These are phyloP conservation scores for Lepidium campestre DNA, from an alignment of 441 rosid species.

Conservation along the genomic window DNA sequence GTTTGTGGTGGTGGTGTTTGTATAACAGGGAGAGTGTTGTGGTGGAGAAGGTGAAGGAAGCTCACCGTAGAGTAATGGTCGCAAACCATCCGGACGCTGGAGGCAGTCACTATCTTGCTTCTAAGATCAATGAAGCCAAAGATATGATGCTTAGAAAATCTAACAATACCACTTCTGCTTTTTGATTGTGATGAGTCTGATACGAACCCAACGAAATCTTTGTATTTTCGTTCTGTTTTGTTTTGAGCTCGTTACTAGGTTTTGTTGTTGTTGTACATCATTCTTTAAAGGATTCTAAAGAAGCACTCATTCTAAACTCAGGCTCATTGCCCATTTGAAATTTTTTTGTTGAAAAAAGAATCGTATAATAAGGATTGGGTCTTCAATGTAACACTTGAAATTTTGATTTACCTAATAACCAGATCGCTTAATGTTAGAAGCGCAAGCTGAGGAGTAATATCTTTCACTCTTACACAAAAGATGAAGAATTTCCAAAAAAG, in stretches of 20 bases:
- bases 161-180: conserved; percentile 26
- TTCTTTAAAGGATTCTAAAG: background rate
- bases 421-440: no score
- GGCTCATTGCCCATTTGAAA: no score
- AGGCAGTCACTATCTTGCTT: conserved; percentile 40
- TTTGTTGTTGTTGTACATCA: conserved; percentile 26
- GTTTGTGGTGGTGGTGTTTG: background rate
- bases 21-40: conserved; percentile 29
- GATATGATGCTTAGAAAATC: conserved; percentile 36
- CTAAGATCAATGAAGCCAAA: conserved; percentile 45
- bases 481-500: no score
- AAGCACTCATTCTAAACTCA: background rate
- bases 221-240: background rate
- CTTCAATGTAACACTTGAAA: no score
- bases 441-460: no score
- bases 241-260: no score
- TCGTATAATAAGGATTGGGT: no score
- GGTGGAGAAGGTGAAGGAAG: conserved; percentile 32
- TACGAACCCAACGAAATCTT: background rate
- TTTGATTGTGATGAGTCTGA: conserved; percentile 12
- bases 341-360: no score
- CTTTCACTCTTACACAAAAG: no score
- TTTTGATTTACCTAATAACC: no score
- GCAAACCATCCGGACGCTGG: conserved; percentile 36
- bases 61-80: conserved; percentile 36